Evolutionary conservation across 345 rosid species (phyloP), one percentile per base, ranked within the genome.

Genomic region (Populus nigra): DNA sequence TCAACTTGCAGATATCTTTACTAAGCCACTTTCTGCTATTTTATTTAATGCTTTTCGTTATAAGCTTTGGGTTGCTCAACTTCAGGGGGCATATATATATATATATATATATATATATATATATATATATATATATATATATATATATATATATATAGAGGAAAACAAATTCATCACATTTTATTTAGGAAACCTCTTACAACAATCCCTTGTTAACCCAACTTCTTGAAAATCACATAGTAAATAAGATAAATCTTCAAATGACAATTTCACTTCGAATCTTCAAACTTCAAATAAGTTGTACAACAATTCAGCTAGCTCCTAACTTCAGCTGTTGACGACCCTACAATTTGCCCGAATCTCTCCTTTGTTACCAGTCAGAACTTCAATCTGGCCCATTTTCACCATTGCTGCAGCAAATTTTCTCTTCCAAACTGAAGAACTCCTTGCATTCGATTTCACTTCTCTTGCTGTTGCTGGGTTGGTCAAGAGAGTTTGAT

Each of bases 321-420:
- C 39, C n/a, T 35, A 71, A 35, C 15, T 29, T 62, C 71, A 71
- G 67, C 73, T 38, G 43, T 80, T 75, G 47, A 80, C 55, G 17
- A 80, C 79, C 68, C 76, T 39, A 23, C 83, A 76, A 25, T 80
- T 55, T 17, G 69, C 23, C 49, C 83, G 31, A 33, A 80, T 76
- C 73, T 80, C 83, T 39, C 83, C 83, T 0, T 69, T 33, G 33
- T 8, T 41, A 29, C 73, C 83, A 0, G 76, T 80, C 72, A 69
- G 62, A 17, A 70, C 77, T 36, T 62, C 76, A 25, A 80, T 1
- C 45, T 33, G 23, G 38, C 79, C 83, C 83, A 80, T 80, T 68
- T 80, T 80, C 20, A 80, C 79, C 83, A 80, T 80, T 17, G 79
- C 83, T 38, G 76, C 83, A 39, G 76, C 73, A 72, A 80, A 76